A percentile compares a stretch with the other conserved stretches of the same genome.
These are phyloP conservation scores for Pichia californica DNA, from an alignment of 805 yeast species.

Conservation along the genomic window DNA sequence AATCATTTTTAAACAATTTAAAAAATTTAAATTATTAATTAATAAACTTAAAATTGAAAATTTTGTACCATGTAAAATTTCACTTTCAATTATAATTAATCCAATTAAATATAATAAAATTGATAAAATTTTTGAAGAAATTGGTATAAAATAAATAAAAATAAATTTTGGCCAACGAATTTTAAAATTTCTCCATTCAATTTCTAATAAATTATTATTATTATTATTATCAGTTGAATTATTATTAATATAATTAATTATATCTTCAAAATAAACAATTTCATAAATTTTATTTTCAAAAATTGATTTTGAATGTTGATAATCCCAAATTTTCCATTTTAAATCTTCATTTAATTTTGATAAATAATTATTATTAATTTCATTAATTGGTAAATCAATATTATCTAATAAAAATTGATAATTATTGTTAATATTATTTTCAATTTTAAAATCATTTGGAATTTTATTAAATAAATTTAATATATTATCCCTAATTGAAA, in stretches of 20 bases:
- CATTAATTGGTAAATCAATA: constrained; percentile 1
- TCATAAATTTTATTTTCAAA: constrained; percentile 44
- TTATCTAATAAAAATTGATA: constrained; percentile 1
- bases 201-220: neutral
- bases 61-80: constrained; percentile 62
- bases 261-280: constrained; percentile 52
- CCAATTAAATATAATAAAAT: constrained; percentile 39
- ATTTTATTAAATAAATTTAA: constrained; percentile 42
- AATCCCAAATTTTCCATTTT: constrained; percentile 30
- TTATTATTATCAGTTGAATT: neutral
- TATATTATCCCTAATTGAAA: constrained; percentile 59
- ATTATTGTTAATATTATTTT: neutral
- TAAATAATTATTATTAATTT: neutral
- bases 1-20: constrained; percentile 27
- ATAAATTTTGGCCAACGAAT: constrained; percentile 1
- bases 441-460: constrained; percentile 33
- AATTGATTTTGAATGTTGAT: constrained; percentile 49
- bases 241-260: constrained; percentile 31
- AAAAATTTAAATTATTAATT: constrained; percentile 27
- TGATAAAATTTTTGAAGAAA: constrained; percentile 37
- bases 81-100: constrained; percentile 60
- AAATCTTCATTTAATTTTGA: constrained; percentile 5
- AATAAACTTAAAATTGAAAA: constrained; percentile 54
- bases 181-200: constrained; percentile 7
- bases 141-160: constrained; percentile 31